phyloP scores from a whole-genome alignment of 768 basidiomycete genomes.

The Pleurotus ostreatus region DNA sequence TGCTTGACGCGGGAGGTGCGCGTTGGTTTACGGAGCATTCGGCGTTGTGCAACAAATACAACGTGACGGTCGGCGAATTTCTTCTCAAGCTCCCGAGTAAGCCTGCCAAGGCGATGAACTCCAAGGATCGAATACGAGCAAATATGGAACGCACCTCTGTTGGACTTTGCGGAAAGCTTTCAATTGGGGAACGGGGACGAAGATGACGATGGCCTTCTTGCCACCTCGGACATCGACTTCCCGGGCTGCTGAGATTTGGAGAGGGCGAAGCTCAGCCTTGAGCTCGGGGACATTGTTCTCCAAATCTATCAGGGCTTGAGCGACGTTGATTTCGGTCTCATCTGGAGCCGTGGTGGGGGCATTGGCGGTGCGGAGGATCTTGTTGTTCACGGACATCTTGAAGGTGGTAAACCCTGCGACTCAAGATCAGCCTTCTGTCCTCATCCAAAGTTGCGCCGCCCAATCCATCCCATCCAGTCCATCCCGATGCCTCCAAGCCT shows the following conservation, averaged over 20 bases:
- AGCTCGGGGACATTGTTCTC: slow-evolving; percentile 98
- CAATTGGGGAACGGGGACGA: slow-evolving; percentile 94
- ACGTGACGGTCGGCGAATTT: slow-evolving; percentile 99
- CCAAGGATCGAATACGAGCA: slow-evolving; percentile 8
- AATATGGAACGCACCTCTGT: slow-evolving; percentile 61
- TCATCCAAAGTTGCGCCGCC: slow-evolving; percentile 33
- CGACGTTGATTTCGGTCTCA: slow-evolving; percentile 87
- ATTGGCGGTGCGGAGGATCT: slow-evolving; percentile 95
- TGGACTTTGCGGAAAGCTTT: slow-evolving; percentile 99
- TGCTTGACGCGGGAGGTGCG: slow-evolving; percentile 90
- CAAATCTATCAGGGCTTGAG: slow-evolving; percentile 94
- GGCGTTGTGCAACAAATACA: slow-evolving; percentile 97
- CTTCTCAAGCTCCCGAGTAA: slow-evolving; percentile 99
- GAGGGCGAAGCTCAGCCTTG: slow-evolving; percentile 90
- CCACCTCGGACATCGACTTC: slow-evolving; percentile 99
- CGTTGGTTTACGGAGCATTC: slow-evolving; percentile 96
- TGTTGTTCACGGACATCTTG: slow-evolving; percentile 75
- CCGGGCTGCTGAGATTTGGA: slow-evolving; percentile 97
- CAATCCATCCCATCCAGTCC: slow-evolving; percentile 51
- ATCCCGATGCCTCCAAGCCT: slow-evolving; percentile 23
- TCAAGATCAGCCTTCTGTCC: slow-evolving; percentile 31
- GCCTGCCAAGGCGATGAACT: slow-evolving; percentile 42
- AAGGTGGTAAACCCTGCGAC: slow-evolving; percentile 17
- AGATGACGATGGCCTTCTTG: slow-evolving; percentile 98
- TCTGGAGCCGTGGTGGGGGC: slow-evolving; percentile 87